Percentiles rank a stretch among this genome's conserved stretches.
Evolutionary conservation across 23 red algal species (phyloP).

Genomic region (Gracilaria vermiculophylla): DNA sequence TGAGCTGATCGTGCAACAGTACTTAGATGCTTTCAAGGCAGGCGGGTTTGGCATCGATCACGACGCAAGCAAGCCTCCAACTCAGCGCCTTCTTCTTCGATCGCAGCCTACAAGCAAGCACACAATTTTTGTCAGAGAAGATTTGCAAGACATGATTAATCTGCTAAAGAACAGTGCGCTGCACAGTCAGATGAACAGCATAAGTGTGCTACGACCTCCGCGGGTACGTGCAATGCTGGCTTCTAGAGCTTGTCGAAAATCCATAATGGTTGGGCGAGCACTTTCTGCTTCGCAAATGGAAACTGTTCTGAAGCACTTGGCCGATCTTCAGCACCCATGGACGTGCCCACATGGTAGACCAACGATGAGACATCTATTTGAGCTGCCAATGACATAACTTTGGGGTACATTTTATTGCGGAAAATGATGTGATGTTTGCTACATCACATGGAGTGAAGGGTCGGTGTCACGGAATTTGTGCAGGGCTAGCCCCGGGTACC

Average conservation of each 20-base stretch:
- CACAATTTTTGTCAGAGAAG: conserved; percentile 70
- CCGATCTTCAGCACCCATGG: conserved; percentile 83
- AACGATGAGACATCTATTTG: conserved; percentile 91
- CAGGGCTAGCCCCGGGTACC: too few relatives aligned
- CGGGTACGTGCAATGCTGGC: conserved; percentile 81
- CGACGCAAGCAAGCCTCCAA: conserved; percentile 25
- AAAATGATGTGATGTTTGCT: too few relatives aligned
- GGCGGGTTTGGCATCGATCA: conserved; percentile 67
- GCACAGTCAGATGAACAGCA: not conserved
- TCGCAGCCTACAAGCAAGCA: conserved; percentile 69
- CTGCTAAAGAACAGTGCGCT: conserved; percentile 33
- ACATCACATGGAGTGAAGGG: too few relatives aligned
- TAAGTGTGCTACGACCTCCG: conserved; percentile 29
- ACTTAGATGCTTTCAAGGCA: conserved; percentile 42
- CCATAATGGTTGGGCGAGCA: conserved; percentile 91
- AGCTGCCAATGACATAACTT: not conserved
- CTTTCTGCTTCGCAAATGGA: conserved; percentile 63
- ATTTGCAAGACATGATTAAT: conserved; percentile 80
- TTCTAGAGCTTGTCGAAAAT: conserved; percentile 87
- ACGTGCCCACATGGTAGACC: conserved; percentile 97
- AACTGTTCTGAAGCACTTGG: conserved; percentile 57
- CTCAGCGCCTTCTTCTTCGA: conserved; percentile 52
- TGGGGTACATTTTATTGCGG: not conserved
- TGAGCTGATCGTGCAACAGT: conserved; percentile 64
- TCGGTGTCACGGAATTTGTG: too few relatives aligned